Evolutionary conservation across 2,329 filamentous ascomycete species (phyloP).

Genomic region (Colletotrichum incanum): DNA sequence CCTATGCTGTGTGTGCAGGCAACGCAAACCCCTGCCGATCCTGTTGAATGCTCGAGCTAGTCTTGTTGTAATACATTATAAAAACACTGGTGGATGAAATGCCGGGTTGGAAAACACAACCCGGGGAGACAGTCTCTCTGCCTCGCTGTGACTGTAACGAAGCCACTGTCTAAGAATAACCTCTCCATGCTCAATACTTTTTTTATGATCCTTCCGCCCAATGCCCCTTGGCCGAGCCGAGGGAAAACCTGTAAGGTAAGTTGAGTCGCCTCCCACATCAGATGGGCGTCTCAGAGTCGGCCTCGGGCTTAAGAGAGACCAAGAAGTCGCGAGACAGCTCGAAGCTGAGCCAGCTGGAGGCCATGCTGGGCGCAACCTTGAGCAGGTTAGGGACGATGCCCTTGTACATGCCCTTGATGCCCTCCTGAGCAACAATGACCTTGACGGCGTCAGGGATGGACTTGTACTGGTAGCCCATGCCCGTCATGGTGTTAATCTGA

Average conservation of each 20-base stretch:
- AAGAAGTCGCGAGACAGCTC: conserved; percentile 93
- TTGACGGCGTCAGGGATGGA: conserved; percentile 86
- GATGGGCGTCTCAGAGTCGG: conserved; percentile 46
- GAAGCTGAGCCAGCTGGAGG: conserved; percentile 97
- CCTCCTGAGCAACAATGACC: conserved; percentile 88
- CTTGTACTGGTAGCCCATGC: conserved; percentile 97
- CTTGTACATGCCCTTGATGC: conserved; percentile 90
- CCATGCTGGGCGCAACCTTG: conserved; percentile 99
- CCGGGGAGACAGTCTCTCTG: conserved; percentile 34
- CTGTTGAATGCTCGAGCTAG: conserved; percentile 17
- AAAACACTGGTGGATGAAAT: conserved; percentile 38
- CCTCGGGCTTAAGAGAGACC: conserved; percentile 70
- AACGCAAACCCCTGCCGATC: conserved; percentile 1
- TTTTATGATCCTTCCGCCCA: conserved; percentile 6
- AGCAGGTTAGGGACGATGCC: conserved; percentile 95
- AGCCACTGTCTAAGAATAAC: conserved; percentile 35
- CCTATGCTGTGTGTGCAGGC: not conserved
- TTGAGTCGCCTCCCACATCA: conserved; percentile 18
- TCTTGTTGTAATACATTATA: conserved; percentile 42
- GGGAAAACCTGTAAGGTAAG: not conserved
- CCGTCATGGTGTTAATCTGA: conserved; percentile 99
- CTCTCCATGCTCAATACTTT: conserved; percentile 17
- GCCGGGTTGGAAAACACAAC: conserved; percentile 9
- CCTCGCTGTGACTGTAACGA: conserved; percentile 14
- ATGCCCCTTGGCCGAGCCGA: not conserved